Percentiles rank a stretch among this genome's conserved stretches.
Evolutionary conservation across 306 rosid genomes (phyloP).

Genomic region (Macrotyloma uniflorum): DNA sequence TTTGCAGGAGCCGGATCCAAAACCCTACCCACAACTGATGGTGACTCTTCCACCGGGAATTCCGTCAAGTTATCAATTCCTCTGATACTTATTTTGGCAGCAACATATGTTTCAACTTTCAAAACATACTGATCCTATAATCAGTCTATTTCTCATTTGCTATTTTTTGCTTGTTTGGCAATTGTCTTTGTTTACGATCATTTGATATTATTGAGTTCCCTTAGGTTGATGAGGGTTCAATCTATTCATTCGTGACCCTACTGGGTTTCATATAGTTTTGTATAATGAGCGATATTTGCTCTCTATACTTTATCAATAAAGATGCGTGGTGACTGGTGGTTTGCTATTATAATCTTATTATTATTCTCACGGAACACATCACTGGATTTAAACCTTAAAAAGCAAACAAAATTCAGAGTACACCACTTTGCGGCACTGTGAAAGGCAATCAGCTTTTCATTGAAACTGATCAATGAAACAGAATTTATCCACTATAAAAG

Average conservation of each 20-base stretch:
- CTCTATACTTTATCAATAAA: slow-evolving; percentile 46
- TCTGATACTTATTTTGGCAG: slow-evolving; percentile 53
- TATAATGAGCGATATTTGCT: slow-evolving; percentile 34
- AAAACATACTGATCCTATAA: slow-evolving; percentile 44
- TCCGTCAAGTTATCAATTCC: slow-evolving; percentile 57
- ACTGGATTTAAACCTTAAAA: background rate
- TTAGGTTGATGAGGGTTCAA: slow-evolving; percentile 26
- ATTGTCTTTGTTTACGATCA: slow-evolving; percentile 18
- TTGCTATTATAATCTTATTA: slow-evolving; percentile 27
- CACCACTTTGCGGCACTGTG: background rate
- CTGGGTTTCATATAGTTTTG: slow-evolving; percentile 36
- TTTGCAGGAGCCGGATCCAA: slow-evolving; percentile 73
- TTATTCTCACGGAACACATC: background rate
- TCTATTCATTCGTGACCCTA: slow-evolving; percentile 45
- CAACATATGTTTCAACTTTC: slow-evolving; percentile 47
- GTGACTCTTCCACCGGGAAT: slow-evolving; percentile 61
- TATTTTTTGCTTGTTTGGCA: slow-evolving; percentile 12
- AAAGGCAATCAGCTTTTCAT: slow-evolving; percentile 9
- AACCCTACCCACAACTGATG: slow-evolving; percentile 61
- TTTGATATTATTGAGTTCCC: slow-evolving; percentile 24
- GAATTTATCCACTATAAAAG: background rate
- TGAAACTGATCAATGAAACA: slow-evolving; percentile 19
- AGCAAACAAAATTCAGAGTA: background rate
- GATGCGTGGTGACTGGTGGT: slow-evolving; percentile 30
- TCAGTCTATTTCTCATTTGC: slow-evolving; percentile 31